These are phyloP conservation scores for Juglanconis juglandina DNA, from an alignment of 2,329 filamentous ascomycete genomes.

Conservation along the genomic window DNA sequence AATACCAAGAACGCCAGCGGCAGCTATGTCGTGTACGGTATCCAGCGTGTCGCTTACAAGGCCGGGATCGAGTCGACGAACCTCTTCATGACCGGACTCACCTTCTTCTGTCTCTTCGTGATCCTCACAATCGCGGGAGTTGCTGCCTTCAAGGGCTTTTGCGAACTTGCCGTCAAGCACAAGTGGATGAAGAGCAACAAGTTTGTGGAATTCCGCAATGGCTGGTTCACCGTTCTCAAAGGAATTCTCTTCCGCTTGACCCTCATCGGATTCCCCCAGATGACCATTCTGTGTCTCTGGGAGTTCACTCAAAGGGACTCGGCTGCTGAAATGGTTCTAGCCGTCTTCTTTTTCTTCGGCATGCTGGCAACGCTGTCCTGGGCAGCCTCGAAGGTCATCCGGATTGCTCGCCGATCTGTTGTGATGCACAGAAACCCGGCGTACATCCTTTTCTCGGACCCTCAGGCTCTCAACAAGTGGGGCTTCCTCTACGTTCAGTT, in stretches of 20 bases:
- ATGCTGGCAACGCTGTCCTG: slow-evolving; percentile 75
- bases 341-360: slow-evolving; percentile 82
- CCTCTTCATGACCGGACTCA: slow-evolving; percentile 86
- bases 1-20: slow-evolving; percentile 53
- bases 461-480: slow-evolving; percentile 94
- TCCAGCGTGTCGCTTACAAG: slow-evolving; percentile 84
- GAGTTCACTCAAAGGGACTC: slow-evolving; percentile 87
- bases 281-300: slow-evolving; percentile 88
- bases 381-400: slow-evolving; percentile 86
- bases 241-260: slow-evolving; percentile 89
- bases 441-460: slow-evolving; percentile 95
- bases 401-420: slow-evolving; percentile 83
- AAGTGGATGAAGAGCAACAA: slow-evolving; percentile 79
- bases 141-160: slow-evolving; percentile 73
- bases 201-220: slow-evolving; percentile 90
- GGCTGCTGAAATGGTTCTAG: slow-evolving; percentile 78
- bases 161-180: slow-evolving; percentile 70
- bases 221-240: slow-evolving; percentile 89
- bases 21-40: slow-evolving; percentile 68
- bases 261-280: slow-evolving; percentile 87
- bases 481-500: slow-evolving; percentile 97
- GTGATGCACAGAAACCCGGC: slow-evolving; percentile 92
- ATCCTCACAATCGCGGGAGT: slow-evolving; percentile 70
- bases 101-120: slow-evolving; percentile 85
- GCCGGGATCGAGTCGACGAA: slow-evolving; percentile 85